Base-by-base conservation (phyloP, 2,329 filamentous ascomycete species). In the Xylariaceae sp. region DNA sequence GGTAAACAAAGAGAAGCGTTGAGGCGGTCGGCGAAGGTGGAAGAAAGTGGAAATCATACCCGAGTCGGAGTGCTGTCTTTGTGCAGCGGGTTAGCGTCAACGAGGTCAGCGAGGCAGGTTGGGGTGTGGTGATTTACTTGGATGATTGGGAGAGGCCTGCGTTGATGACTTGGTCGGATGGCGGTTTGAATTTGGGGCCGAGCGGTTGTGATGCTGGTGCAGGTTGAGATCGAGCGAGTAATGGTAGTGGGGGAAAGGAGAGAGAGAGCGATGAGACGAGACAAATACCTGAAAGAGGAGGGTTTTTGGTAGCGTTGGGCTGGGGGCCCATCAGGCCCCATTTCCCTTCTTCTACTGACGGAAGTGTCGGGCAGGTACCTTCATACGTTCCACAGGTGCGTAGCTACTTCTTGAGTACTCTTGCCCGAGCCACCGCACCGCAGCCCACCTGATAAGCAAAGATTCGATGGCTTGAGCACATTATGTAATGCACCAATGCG, bases 171-270 rank as follows among this genome's bases (percentile, higher is more conserved):
- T 37, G 36, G 12, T 37, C 18, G 22, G 39, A 18, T 36, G 32
- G 39, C n/a, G 16, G 49, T n/a, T 51, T 26, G 41, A 9, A 26
- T n/a, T 43, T 43, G 9, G 41, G 21, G 13, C 22, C 22, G 16
- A 29, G 21, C 21, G 12, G 45, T 47, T 47, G 40, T 47, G 39
- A 36, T 49, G 29, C 4, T 16, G 26, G 47, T 49, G 32, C 47
- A 15, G 40, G 40, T 29, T 43, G 41, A 26, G 41, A 43, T 43
- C 12, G 13, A 43, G 41, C n/a, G 29, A 48, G 55, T 44, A 51
- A 46, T 56, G 49, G 61, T 59, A 55, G 61, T 54, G 57, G 59
- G 57, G 58, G 60, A 54, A 61, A 58, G 48, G 56, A 59, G 60
- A 58, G 60, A 55, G 54, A 56, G 58, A 51, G 54, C 55, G 53